Percentiles rank a stretch among this genome's conserved stretches.
phyloP scores from a whole-genome alignment of 257 asterid genomes.

The Solanum virginianum region DNA sequence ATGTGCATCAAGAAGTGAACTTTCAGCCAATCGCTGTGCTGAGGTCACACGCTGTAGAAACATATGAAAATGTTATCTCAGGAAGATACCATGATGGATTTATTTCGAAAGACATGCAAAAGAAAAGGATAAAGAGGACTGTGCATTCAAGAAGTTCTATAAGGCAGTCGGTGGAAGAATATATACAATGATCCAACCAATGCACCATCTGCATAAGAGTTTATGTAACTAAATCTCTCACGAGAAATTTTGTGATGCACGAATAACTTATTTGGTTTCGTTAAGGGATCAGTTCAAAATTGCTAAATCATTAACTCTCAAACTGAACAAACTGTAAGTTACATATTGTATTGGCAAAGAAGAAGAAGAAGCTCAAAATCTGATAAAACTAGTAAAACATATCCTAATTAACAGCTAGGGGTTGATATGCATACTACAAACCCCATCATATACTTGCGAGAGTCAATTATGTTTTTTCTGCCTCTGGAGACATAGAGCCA shows the following conservation, averaged over 20 bases:
- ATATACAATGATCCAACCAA: neutral
- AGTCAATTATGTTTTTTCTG: neutral
- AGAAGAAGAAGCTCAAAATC: neutral
- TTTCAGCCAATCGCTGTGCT: slow-evolving; percentile 77
- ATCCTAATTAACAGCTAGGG: neutral
- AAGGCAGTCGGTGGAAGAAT: neutral
- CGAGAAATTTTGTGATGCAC: neutral
- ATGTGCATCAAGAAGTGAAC: slow-evolving; percentile 90
- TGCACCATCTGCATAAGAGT: neutral
- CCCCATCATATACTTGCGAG: neutral
- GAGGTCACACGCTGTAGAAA: slow-evolving; percentile 75
- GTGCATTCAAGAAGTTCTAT: neutral
- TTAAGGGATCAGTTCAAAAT: neutral
- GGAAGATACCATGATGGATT: neutral
- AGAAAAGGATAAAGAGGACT: neutral
- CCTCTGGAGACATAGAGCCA: neutral
- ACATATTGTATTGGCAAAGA: neutral
- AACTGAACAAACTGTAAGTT: neutral
- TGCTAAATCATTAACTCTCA: neutral
- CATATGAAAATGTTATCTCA: slow-evolving; percentile 7
- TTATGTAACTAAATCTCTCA: neutral
- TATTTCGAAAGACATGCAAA: neutral
- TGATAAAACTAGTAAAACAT: neutral
- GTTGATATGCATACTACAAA: neutral
- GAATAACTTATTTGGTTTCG: neutral